phyloP scores from a whole-genome alignment of 495 filamentous ascomycete genomes.

The Amphirosellinia nigrospora region DNA sequence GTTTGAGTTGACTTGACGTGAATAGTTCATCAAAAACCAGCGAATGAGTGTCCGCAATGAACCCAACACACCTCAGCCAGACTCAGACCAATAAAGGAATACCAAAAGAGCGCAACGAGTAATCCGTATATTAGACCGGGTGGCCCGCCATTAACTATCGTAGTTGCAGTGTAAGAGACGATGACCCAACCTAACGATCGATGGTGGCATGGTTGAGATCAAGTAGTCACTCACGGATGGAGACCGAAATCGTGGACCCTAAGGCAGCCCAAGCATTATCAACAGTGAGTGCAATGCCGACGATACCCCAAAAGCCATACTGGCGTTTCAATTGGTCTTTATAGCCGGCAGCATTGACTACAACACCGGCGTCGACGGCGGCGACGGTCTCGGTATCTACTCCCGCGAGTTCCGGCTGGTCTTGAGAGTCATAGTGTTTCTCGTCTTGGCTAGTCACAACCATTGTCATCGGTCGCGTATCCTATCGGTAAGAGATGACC shows the following conservation, averaged over 20 bases:
- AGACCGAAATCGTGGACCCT: conserved; percentile 59
- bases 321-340: conserved; percentile 61
- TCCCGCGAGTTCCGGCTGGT: conserved; percentile 30
- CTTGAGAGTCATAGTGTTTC: background rate
- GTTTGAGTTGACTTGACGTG: background rate
- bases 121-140: conserved; percentile 64
- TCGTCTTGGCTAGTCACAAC: conserved; percentile 4
- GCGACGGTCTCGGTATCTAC: conserved; percentile 41
- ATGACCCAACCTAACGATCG: background rate
- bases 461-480: background rate
- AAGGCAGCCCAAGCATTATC: conserved; percentile 64
- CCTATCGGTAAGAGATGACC: background rate
- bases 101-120: conserved; percentile 51
- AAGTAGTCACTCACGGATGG: conserved; percentile 51
- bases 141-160: conserved; percentile 60
- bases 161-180: conserved; percentile 15
- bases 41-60: background rate
- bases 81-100: conserved; percentile 52
- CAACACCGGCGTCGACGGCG: conserved; percentile 44
- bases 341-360: conserved; percentile 63
- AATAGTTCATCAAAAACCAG: background rate
- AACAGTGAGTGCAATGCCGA: conserved; percentile 58
- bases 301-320: conserved; percentile 58
- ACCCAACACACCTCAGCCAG: conserved; percentile 45
- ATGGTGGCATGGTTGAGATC: background rate